Base-by-base conservation (phyloP, 208 protist genomes). In the Phytomonas sp. region DNA sequence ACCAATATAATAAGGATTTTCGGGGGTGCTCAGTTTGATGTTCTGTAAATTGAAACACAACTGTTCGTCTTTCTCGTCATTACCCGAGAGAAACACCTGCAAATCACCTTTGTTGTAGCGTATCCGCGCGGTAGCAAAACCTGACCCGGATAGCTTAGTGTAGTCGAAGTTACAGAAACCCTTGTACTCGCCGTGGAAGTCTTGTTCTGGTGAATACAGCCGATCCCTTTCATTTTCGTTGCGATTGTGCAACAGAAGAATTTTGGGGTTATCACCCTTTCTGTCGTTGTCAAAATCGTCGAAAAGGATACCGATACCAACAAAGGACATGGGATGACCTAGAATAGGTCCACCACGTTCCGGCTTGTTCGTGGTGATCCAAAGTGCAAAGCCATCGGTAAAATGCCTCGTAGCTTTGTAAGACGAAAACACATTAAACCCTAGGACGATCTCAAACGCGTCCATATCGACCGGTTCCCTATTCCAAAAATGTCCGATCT, bases 261-360 rank as follows among this genome's bases (percentile, higher is more conserved):
- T 77, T 72, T 74, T 84, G 30, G 92, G 92, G 71, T 94, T 95
- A 77, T 94, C 84, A 6, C 78, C 76, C 30, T 61, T 69, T 49
- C 78, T 80, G 74, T 95, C 89, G 71, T 97, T 97, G 77, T 97
- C 92, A 75, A 90, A 97, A 32, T 87, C 87, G 75, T 97, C 89
- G 42, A 97, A 92, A 30, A 97, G 31, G 49, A 97, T 76, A 19
- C 84, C 92, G 36, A 94, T 68, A 60, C 92, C 92, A 26, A 81
- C 75, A 69, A 97, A 97, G 26, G 76, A 73, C 52, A 63, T 31
- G 2, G 86, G 72, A 23, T 81, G 81, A 12, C 89, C 89, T 67
- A 91, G 83, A 19, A 97, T 16, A 0, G 76, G 68, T n/a, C 89
- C 87, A n/a, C 80, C 78, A n/a, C 36, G 33, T 59, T 31, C 67